A percentile compares a stretch with the other conserved stretches of the same genome.
Conservation (phyloP, 495 filamentous ascomycete species). For the Annulohypoxylon maeteangense region DNA sequence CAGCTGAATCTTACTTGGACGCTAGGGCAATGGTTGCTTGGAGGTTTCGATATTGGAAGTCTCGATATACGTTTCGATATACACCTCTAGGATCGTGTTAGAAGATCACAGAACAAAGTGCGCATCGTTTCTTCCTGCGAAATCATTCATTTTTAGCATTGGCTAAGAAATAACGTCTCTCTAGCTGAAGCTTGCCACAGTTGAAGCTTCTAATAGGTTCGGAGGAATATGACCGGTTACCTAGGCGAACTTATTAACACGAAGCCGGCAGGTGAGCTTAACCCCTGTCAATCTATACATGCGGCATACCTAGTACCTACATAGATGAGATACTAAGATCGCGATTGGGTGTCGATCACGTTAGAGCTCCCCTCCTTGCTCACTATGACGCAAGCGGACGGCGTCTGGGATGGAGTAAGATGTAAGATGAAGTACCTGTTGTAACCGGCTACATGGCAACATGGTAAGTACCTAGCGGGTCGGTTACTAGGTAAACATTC, state of each 20-base stretch:
- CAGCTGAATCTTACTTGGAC: not conserved
- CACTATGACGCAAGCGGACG: conserved; percentile 35
- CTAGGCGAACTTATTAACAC: not conserved
- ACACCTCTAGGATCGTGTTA: not conserved
- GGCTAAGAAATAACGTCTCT: not conserved
- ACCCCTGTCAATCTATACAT: conserved; percentile 8
- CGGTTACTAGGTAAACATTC: not conserved
- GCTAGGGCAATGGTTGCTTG: not conserved
- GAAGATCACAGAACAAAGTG: not conserved
- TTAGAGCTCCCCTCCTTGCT: conserved; percentile 9
- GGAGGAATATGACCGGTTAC: not conserved
- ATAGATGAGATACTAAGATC: conserved; percentile 7
- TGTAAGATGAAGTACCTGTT: not conserved
- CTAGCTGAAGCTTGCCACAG: not conserved
- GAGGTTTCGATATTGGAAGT: not conserved
- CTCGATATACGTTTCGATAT: not conserved
- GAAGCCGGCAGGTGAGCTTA: not conserved
- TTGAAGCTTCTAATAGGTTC: not conserved
- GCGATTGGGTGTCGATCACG: conserved; percentile 18
- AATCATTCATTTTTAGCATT: not conserved
- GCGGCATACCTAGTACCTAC: not conserved
- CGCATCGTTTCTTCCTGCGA: not conserved
- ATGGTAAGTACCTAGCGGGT: not conserved
- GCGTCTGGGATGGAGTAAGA: not conserved
- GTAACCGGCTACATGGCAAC: no score